Evolutionary conservation across 768 basidiomycete species (phyloP).

Genomic region (Mrakia blollopis): DNA sequence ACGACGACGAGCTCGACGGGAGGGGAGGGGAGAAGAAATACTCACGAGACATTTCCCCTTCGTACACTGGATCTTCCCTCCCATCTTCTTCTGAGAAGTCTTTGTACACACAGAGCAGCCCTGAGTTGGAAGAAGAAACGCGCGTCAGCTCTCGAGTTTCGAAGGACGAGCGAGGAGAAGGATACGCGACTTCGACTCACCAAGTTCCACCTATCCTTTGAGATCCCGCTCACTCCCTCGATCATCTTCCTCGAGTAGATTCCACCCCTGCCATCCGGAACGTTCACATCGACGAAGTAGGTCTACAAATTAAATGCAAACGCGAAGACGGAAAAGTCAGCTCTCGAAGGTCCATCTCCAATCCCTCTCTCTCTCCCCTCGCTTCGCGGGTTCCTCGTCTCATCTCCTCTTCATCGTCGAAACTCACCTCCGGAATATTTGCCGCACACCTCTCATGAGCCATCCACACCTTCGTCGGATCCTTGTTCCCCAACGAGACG

Average conservation of each 20-base stretch:
- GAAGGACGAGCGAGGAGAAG: conserved; percentile 3
- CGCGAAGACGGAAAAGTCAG: not conserved
- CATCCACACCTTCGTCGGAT: conserved; percentile 55
- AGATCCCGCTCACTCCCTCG: conserved; percentile 78
- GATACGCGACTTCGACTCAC: conserved; percentile 54
- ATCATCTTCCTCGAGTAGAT: conserved; percentile 54
- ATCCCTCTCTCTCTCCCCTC: too few species aligned
- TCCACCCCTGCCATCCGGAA: conserved; percentile 6
- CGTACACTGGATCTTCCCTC: conserved; percentile 69
- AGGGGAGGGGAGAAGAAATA: not conserved
- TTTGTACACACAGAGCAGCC: conserved; percentile 87
- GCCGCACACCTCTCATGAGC: conserved; percentile 76
- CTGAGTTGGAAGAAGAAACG: conserved; percentile 47
- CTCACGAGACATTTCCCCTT: conserved; percentile 47
- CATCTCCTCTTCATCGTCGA: too few species aligned
- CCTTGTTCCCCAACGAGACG: conserved; percentile 50
- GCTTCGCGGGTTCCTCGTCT: too few species aligned
- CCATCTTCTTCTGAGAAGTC: conserved; percentile 44
- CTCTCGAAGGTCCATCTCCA: too few species aligned
- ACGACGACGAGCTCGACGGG: not conserved
- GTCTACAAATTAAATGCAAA: not conserved
- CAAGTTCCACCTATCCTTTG: conserved; percentile 87
- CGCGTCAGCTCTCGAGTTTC: not conserved
- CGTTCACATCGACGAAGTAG: conserved; percentile 18
- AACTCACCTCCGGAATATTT: conserved; percentile 80